A percentile compares a stretch with the other conserved stretches of the same genome.
These are phyloP conservation scores for Kickxella alabastrina DNA, from an alignment of 192 early-diverging fungal genomes.

Conservation along the genomic window DNA sequence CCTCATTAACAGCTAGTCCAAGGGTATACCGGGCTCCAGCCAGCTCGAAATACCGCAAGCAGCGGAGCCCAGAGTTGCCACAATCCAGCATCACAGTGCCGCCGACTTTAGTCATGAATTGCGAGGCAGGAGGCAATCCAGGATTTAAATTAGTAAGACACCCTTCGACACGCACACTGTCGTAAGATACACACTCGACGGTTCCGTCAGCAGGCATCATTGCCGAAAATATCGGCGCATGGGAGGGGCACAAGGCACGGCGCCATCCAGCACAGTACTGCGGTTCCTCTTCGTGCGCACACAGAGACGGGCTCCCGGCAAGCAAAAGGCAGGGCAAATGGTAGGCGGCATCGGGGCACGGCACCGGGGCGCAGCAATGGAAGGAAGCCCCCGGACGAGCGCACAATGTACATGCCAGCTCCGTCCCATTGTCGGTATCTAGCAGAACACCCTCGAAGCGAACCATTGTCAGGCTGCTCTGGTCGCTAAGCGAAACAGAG, in stretches of 20 bases:
- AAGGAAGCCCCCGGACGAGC: constrained; percentile 27
- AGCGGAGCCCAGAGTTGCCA: constrained; percentile 4
- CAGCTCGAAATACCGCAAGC: constrained; percentile 9
- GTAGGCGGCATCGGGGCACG: constrained; percentile 33
- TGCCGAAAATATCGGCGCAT: constrained; percentile 30
- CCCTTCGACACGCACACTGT: constrained; percentile 10
- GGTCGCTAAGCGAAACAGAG: constrained; percentile 1
- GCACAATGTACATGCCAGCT: constrained; percentile 26
- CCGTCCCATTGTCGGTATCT: not conserved
- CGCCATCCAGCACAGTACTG: constrained; percentile 45
- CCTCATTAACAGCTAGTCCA: too few species aligned
- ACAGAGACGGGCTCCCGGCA: constrained; percentile 15
- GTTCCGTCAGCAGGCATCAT: constrained; percentile 41
- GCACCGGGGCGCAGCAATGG: constrained; percentile 46
- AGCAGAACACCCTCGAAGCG: constrained; percentile 33
- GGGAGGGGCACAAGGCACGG: constrained; percentile 30
- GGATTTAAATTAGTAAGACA: constrained; percentile 3
- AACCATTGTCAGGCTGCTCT: constrained; percentile 4
- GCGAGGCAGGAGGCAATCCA: too few species aligned
- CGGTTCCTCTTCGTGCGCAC: not conserved
- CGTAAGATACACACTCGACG: constrained; percentile 9
- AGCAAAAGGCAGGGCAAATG: constrained; percentile 44
- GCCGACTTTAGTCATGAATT: too few species aligned
- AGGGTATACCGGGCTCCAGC: constrained; percentile 3
- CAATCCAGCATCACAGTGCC: too few species aligned